Evolutionary conservation across 768 basidiomycete genomes (phyloP).

Genomic region (Kwoniella dejecticola): DNA sequence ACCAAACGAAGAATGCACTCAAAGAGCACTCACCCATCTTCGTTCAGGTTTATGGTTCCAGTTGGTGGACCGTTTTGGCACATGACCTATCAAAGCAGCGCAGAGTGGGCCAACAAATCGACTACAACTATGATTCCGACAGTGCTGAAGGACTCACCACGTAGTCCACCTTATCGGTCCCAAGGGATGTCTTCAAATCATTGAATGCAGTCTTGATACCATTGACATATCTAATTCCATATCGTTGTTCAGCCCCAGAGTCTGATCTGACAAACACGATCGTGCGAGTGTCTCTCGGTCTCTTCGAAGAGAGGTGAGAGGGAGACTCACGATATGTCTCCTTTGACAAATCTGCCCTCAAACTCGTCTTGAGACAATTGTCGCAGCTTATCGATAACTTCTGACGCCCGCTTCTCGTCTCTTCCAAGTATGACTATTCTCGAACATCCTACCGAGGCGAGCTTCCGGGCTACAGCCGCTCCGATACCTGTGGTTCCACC

Average conservation of each 20-base stretch:
- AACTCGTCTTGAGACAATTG: neutral
- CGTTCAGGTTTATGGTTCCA: constrained; percentile 8
- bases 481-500: constrained; percentile 25
- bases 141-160: too few relatives aligned
- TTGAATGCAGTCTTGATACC: constrained; percentile 22
- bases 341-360: constrained; percentile 5
- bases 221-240: constrained; percentile 11
- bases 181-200: constrained; percentile 2
- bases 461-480: constrained; percentile 6
- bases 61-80: constrained; percentile 23
- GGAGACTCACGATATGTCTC: neutral
- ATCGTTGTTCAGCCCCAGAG: too few relatives aligned
- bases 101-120: too few relatives aligned
- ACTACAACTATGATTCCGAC: too few relatives aligned
- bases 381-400: neutral
- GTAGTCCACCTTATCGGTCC: constrained; percentile 22
- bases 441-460: constrained; percentile 15
- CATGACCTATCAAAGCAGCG: constrained; percentile 12
- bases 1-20: neutral
- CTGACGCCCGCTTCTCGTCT: neutral
- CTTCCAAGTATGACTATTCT: constrained; percentile 19
- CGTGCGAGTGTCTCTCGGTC: neutral
- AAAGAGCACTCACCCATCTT: constrained; percentile 26
- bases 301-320: neutral
- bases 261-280: neutral